phyloP scores from a whole-genome alignment of 2,329 filamentous ascomycete species.

The Cytospora piceicola region DNA sequence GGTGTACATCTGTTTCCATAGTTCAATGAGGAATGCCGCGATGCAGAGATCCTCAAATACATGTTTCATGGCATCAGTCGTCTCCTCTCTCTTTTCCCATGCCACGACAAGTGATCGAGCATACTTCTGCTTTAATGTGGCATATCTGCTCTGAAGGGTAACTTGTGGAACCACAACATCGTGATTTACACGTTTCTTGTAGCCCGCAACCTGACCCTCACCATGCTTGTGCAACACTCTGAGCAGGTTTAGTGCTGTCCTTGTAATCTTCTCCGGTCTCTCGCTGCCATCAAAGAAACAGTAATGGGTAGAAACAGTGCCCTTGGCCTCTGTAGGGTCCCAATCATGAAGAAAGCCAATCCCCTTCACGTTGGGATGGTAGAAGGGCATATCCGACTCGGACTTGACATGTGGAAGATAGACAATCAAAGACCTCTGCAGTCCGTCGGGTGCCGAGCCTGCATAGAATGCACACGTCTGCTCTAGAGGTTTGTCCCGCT shows the following conservation, averaged over 20 bases:
- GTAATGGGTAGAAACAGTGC: constrained; percentile 64
- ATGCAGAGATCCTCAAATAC: constrained; percentile 95
- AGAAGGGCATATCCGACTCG: constrained; percentile 74
- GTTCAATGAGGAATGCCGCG: constrained; percentile 87
- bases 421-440: constrained; percentile 62
- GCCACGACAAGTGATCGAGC: constrained; percentile 69
- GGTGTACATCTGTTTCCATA: constrained; percentile 85
- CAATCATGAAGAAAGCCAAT: constrained; percentile 78
- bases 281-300: constrained; percentile 51
- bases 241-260: constrained; percentile 72
- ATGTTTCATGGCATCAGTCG: constrained; percentile 86
- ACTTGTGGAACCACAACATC: constrained; percentile 79
- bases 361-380: constrained; percentile 77
- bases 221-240: constrained; percentile 74
- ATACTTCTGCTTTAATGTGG: constrained; percentile 77
- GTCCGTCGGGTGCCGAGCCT: constrained; percentile 36
- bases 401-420: constrained; percentile 75
- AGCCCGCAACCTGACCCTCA: constrained; percentile 65
- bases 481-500: constrained; percentile 73
- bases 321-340: constrained; percentile 47
- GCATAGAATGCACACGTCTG: constrained; percentile 81
- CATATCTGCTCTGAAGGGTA: constrained; percentile 80
- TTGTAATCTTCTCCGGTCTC: constrained; percentile 55
- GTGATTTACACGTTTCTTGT: constrained; percentile 82
- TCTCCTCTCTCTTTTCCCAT: constrained; percentile 90